Base-by-base conservation (phyloP, 495 filamentous ascomycete genomes). In the Aspergillus carlsbadensis region DNA sequence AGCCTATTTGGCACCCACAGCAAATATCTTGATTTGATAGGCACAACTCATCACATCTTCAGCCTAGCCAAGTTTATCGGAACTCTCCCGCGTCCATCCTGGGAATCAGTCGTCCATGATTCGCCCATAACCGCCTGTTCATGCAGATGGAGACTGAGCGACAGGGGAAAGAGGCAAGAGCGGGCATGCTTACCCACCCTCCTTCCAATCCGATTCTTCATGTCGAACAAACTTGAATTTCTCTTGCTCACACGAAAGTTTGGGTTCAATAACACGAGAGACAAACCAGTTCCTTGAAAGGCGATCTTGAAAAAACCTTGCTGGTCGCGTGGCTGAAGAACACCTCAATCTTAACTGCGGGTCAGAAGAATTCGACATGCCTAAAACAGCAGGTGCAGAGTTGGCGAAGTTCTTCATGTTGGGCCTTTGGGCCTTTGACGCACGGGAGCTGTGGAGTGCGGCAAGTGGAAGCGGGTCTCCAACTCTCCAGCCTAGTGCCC, bases 371-470 rank as follows among this genome's bases (percentile, higher is more conserved):
- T 44, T 46, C 55, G 49, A 53, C 41, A 54, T 58, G 44, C 56
- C 50, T 13, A 41, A 59, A 59, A 31, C 43, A 48, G 56, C 43
- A 57, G 54, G 54, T 57, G 45, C 45, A 14, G 20, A 22, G n/a
- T 15, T 17, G 21, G 29, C 11, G 43, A 24, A 46, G 24, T 5
- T 36, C 45, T 39, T 50, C 10, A 21, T 21, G 26, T 29, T 29
- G 4, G 26, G 26, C 26, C 4, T 29, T 29, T 29, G 26, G 26
- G n/a, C n/a, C n/a, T n/a, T n/a, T 8, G 26, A 4, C 26, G 26
- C 26, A 29, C 26, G 26, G 26, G 26, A 29, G 26, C 8, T 29
- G 26, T 29, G 26, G 26, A 29, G 26, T 29, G 26, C 18, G 20
- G 11, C n/a, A 41, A 5, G n/a, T 11, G 37, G 37, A 37, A 41